Evolutionary conservation across 495 filamentous ascomycete genomes (phyloP), one percentile per base, ranked within the genome.

Genomic region (Tetracladium setigerum): DNA sequence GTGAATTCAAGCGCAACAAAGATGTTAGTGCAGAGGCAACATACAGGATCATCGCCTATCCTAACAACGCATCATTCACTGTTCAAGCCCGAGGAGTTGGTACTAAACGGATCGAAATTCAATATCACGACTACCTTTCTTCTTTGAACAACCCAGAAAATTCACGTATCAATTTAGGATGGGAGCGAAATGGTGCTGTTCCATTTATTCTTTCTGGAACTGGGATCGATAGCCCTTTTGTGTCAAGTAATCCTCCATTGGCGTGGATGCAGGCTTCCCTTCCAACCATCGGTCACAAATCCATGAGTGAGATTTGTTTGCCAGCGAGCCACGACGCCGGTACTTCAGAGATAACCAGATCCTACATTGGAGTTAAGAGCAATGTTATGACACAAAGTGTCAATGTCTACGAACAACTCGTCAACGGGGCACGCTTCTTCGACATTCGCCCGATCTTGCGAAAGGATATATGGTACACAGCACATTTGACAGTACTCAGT

Each of bases 251-350:
- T 18, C 49, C 54, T 16, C 54, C 54, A 30, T 22, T 33, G 1
- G 49, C 22, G 1, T 66, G 63, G 63, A 66, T 66, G 63, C 53
- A 58, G 33, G 31, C 31, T 10, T 61, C 57, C 12, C 54, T 64
- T 33, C 34, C 57, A 41, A 50, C 51, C n/a, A 66, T 66, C 39
- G 46, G 51, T 2, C 37, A 54, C 39, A 55, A 59, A 10, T 47
- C 43, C 5, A 33, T 66, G 12, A 47, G 56, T 18, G 53, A 64
- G 36, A 53, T 66, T 47, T 35, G 58, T 47, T 56, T 66, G 45
- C 57, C 59, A 1, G 54, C 50, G 15, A 51, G 55, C 24, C 63
- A 66, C 40, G 56, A 66, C 43, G 43, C 61, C 8, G 63, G 61
- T 9, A 63, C 62, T 59, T 58, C 49, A 38, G 49, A 50, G 17